These are phyloP conservation scores for Monosporozyma yasuniensis DNA, from an alignment of 805 yeast genomes.

Conservation along the genomic window DNA sequence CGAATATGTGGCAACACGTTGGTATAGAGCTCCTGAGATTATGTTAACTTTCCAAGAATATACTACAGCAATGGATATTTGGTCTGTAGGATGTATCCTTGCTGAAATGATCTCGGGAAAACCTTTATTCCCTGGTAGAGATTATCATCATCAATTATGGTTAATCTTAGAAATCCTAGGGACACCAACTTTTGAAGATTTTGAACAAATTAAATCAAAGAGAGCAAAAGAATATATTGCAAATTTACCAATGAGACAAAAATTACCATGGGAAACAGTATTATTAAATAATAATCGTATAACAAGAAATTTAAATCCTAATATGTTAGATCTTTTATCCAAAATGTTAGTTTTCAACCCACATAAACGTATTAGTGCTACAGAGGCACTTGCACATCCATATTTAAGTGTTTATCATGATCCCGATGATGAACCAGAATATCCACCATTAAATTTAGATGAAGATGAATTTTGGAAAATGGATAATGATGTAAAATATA, in stretches of 20 bases:
- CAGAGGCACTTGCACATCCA: conserved; percentile 67
- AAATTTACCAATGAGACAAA: conserved; percentile 53
- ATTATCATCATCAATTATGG: conserved; percentile 59
- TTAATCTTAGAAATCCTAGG: conserved; percentile 63
- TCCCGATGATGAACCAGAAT: conserved; percentile 59
- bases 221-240: conserved; percentile 72
- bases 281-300: conserved; percentile 9
- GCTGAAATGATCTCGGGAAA: conserved; percentile 57
- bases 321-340: conserved; percentile 54
- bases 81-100: conserved; percentile 74
- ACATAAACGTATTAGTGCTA: conserved; percentile 61
- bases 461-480: conserved; percentile 35
- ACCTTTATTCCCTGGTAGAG: conserved; percentile 70
- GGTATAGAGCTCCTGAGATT: conserved; percentile 81
- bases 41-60: conserved; percentile 68
- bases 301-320: conserved; percentile 30
- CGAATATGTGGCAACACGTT: conserved; percentile 76
- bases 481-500: conserved; percentile 26
- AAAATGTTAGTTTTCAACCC: conserved; percentile 68
- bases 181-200: conserved; percentile 65
- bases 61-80: conserved; percentile 66
- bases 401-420: conserved; percentile 60
- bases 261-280: conserved; percentile 36
- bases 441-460: conserved; percentile 28
- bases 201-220: conserved; percentile 61